Base-by-base conservation (phyloP, 371 early-diverging fungal species). In the Saksenaea oblongispora region DNA sequence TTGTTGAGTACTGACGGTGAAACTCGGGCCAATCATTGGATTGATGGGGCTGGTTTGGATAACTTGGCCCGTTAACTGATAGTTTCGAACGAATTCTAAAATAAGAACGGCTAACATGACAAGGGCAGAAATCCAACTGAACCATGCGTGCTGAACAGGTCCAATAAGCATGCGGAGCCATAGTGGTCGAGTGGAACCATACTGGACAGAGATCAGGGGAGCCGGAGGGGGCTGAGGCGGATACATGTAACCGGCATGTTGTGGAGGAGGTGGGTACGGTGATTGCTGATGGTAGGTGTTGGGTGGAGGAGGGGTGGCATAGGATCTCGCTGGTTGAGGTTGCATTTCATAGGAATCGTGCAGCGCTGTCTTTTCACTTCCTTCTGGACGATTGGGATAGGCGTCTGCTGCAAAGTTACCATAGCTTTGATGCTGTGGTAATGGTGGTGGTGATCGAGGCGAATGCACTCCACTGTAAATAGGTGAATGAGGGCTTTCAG, bases 1-100 rank as follows among this genome's bases (percentile, higher is more conserved):
- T 27, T 34, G 11, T 18, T 28, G 15, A n/a, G 18, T 28, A 69
- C 69, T 74, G 69, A 85, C 88, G 8, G 76, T 71, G 22, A 79
- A 66, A 35, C 79, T 76, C 5, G 89, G 88, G 9, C 89, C 89
- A 54, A 87, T 85, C 85, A 89, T 84, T 5, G 76, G 78, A 56
- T 87, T 87, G 56, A 85, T 82, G 10, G 87, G 85, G 26, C 61
- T 73, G 4, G 84, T 82, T 65, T 81, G 61, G 54, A 87, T 83
- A 17, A 84, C 60, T 17, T 69, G 66, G 15, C 84, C 82, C 5
- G 87, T 87, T 22, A 84, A 41, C 42, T 84, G 77, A n/a, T 79
- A 65, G 58, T 82, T 83, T 17, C 66, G 72, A 4, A 83, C 74
- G 65, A 87, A 73, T 64, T 86, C 87, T 60, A 78, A 79, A 35